Conservation (phyloP, 768 basidiomycete genomes). For the Collybia sordida region DNA sequence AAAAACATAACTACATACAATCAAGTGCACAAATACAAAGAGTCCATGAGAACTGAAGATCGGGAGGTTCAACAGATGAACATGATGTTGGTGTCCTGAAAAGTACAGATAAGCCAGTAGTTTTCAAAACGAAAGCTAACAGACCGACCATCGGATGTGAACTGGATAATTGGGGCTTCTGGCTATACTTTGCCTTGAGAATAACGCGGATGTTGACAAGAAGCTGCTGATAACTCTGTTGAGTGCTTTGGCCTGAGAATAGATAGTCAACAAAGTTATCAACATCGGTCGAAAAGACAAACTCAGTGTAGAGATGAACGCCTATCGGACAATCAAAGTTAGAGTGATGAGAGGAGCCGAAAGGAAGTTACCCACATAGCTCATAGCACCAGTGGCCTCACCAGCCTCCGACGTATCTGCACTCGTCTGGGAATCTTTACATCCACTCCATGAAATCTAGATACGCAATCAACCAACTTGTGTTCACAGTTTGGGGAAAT, state of each 20-base stretch:
- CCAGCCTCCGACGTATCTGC: conserved; percentile 72
- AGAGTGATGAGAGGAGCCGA: conserved; percentile 1
- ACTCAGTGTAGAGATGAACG: conserved; percentile 61
- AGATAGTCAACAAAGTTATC: not conserved
- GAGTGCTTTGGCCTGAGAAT: conserved; percentile 39
- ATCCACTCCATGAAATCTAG: conserved; percentile 85
- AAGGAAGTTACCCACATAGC: conserved; percentile 48
- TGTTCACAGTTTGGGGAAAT: not conserved
- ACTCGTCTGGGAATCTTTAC: conserved; percentile 81
- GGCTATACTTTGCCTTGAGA: conserved; percentile 37
- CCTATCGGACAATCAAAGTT: conserved; percentile 23
- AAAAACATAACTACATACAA: not conserved
- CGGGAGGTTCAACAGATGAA: conserved; percentile 30
- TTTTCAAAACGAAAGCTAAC: not conserved
- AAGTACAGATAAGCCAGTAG: not conserved
- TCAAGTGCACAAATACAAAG: not conserved
- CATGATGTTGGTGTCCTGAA: conserved; percentile 36
- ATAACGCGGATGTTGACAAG: conserved; percentile 39
- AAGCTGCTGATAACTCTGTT: conserved; percentile 44
- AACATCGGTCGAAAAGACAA: conserved; percentile 12
- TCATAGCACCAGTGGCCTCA: conserved; percentile 77
- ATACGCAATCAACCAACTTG: conserved; percentile 2
- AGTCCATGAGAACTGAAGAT: not conserved
- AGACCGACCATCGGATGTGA: conserved; percentile 42
- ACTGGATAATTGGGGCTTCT: conserved; percentile 41